Evolutionary conservation across 2,329 filamentous ascomycete genomes (phyloP).

Genomic region (Penicillium psychrosexuale): DNA sequence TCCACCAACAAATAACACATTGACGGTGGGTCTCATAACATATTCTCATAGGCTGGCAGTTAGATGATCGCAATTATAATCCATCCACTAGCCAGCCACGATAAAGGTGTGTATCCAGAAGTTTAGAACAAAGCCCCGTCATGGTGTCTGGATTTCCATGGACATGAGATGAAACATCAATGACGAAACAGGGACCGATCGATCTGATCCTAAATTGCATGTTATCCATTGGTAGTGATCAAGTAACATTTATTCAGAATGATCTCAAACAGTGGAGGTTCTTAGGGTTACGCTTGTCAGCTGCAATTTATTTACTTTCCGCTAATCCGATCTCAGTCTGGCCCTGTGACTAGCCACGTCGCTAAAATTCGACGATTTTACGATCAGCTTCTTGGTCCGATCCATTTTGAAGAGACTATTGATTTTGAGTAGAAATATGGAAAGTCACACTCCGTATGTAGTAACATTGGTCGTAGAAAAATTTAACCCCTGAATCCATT

Average conservation of each 20-base stretch:
- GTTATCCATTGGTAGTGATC: not conserved
- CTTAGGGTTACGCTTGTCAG: not conserved
- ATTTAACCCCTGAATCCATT: too few species aligned
- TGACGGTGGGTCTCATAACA: rapidly evolving
- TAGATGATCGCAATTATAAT: not conserved
- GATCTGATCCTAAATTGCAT: not conserved
- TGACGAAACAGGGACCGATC: not conserved
- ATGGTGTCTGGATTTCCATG: not conserved
- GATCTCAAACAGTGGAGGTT: not conserved
- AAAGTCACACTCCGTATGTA: too few species aligned
- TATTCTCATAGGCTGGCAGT: not conserved
- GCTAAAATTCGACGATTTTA: not conserved
- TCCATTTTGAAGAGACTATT: not conserved
- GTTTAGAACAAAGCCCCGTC: not conserved
- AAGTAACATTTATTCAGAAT: not conserved
- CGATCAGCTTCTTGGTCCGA: not conserved
- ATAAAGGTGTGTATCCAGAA: not conserved
- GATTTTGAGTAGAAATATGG: not conserved
- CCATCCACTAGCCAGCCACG: not conserved
- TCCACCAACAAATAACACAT: not conserved
- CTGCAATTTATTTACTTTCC: not conserved
- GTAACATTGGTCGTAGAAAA: not conserved
- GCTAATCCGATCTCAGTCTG: not conserved
- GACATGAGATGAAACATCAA: not conserved
- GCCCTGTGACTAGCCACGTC: not conserved